Evolutionary conservation across 306 rosid genomes (phyloP).

Genomic region (Dryas drummondii): DNA sequence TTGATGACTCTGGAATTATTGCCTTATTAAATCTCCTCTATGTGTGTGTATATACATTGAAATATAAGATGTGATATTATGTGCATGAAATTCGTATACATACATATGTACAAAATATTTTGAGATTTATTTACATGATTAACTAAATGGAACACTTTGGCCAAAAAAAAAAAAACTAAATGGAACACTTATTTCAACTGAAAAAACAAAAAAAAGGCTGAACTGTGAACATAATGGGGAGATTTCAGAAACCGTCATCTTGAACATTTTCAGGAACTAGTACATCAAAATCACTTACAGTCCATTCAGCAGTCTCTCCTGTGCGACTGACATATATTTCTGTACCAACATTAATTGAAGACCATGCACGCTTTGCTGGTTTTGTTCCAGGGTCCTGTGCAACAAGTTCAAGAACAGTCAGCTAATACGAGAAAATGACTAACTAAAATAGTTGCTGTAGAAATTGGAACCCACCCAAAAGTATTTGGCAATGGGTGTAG

Average conservation of each 20-base stretch:
- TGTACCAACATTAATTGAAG: conserved; percentile 47
- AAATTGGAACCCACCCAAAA: too few species aligned
- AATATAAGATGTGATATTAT: too few species aligned
- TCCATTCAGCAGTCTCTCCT: conserved; percentile 48
- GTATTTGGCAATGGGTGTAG: too few species aligned
- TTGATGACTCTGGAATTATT: too few species aligned
- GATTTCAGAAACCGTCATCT: background rate
- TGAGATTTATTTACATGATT: background rate
- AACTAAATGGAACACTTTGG: background rate
- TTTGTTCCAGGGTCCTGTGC: conserved; percentile 52
- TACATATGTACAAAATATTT: background rate
- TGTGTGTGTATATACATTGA: too few species aligned
- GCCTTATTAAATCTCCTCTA: too few species aligned
- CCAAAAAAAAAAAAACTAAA: too few species aligned
- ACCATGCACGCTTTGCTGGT: conserved; percentile 49
- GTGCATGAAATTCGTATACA: too few species aligned
- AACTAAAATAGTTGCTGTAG: background rate
- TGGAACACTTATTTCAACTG: background rate
- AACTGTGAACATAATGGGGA: background rate
- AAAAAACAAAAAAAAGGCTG: background rate
- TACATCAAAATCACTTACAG: conserved; percentile 51
- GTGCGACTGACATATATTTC: conserved; percentile 41
- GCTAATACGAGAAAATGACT: background rate
- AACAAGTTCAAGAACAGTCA: background rate
- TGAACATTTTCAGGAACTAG: conserved; percentile 32